These are phyloP conservation scores for Daldinia decipiens DNA, from an alignment of 495 filamentous ascomycete genomes.

Conservation along the genomic window DNA sequence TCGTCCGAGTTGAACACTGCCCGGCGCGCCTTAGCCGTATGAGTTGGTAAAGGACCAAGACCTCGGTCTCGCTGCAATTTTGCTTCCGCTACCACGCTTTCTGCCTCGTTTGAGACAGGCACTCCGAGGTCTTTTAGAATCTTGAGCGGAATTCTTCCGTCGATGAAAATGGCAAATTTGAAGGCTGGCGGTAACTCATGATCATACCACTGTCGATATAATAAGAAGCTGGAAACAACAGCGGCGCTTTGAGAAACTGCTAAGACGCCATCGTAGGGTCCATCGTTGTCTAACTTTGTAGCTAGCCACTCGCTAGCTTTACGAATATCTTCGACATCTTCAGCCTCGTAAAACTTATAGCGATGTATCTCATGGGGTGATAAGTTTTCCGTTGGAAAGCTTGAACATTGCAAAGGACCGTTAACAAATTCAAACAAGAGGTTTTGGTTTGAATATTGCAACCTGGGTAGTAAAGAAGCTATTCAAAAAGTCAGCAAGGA, in stretches of 20 bases:
- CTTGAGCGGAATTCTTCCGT: conserved; percentile 61
- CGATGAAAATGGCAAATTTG: conserved; percentile 69
- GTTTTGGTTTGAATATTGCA: conserved; percentile 42
- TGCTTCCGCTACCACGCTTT: conserved; percentile 51
- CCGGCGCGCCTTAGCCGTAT: conserved; percentile 34
- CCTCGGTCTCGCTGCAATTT: conserved; percentile 40
- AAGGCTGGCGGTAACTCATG: conserved; percentile 58
- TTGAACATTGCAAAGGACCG: conserved; percentile 57
- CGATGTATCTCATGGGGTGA: not conserved
- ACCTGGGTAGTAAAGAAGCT: conserved; percentile 49
- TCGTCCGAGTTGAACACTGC: conserved; percentile 50
- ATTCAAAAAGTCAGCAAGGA: not conserved
- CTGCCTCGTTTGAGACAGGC: conserved; percentile 55
- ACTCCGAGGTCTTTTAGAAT: conserved; percentile 64
- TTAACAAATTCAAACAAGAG: conserved; percentile 66
- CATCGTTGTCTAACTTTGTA: conserved; percentile 58
- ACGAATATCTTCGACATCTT: conserved; percentile 51
- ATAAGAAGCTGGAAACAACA: conserved; percentile 59
- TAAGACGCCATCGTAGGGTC: conserved; percentile 70
- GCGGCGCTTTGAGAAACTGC: conserved; percentile 69
- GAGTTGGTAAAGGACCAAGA: conserved; percentile 47
- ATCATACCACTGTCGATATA: conserved; percentile 52
- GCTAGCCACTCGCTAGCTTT: conserved; percentile 59
- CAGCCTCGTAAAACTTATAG: conserved; percentile 58
- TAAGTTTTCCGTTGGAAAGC: conserved; percentile 52